Percentiles rank a stretch among this genome's conserved stretches.
phyloP scores from a whole-genome alignment of 768 basidiomycete genomes.

The Trametes cinnabarina region DNA sequence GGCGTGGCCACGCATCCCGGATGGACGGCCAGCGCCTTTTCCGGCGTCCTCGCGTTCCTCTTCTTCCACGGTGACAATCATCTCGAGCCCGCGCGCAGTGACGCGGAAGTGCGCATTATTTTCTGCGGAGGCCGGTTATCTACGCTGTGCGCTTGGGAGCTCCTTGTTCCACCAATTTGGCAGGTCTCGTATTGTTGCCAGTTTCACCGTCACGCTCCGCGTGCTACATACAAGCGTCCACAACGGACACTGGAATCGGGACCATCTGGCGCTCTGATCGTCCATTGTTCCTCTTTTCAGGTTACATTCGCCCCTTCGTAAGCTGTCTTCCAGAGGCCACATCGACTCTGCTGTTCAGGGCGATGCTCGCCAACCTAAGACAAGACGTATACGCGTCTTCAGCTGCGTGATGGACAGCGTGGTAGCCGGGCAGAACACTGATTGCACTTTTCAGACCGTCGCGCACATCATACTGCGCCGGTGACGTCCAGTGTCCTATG shows the following conservation, averaged over 20 bases:
- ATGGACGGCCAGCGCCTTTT: conserved; percentile 2
- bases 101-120: background rate
- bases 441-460: conserved; percentile 3
- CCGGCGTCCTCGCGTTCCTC: background rate
- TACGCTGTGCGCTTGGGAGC: background rate
- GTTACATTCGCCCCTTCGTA: background rate
- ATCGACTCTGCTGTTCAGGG: too few relatives aligned
- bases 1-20: too few relatives aligned
- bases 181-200: conserved; percentile 4
- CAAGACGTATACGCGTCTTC: background rate
- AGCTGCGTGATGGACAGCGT: background rate
- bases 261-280: conserved; percentile 5
- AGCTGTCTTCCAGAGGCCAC: background rate
- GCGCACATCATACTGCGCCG: background rate
- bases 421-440: conserved; percentile 7
- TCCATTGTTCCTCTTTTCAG: conserved; percentile 11
- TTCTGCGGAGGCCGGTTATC: background rate
- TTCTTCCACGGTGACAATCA: background rate
- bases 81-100: background rate
- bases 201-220: background rate
- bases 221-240: conserved; percentile 11
- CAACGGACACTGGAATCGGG: conserved; percentile 6
- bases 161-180: conserved; percentile 10
- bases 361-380: background rate
- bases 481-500: conserved; percentile 13